These are phyloP conservation scores for Cyberlindnera samutprakarnensis DNA, from an alignment of 805 yeast genomes.

Conservation along the genomic window DNA sequence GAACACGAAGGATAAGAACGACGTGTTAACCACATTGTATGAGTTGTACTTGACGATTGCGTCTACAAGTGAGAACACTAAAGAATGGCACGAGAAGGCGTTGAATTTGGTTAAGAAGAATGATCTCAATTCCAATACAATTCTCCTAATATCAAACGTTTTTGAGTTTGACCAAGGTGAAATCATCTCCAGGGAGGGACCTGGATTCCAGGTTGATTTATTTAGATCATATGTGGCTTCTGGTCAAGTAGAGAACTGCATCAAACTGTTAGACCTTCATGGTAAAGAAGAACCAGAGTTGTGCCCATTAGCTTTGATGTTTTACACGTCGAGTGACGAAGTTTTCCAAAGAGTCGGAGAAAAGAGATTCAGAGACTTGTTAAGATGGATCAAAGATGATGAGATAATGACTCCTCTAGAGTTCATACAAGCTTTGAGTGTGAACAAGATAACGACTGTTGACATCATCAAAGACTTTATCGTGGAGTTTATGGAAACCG, in stretches of 20 bases:
- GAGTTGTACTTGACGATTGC: conserved; percentile 73
- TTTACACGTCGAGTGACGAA: conserved; percentile 48
- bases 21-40: conserved; percentile 67
- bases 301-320: conserved; percentile 56
- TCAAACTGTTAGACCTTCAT: conserved; percentile 47
- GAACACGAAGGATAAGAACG: conserved; percentile 54
- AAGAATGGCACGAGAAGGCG: conserved; percentile 65
- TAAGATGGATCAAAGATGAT: conserved; percentile 43
- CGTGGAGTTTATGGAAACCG: conserved; percentile 49
- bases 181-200: conserved; percentile 24
- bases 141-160: conserved; percentile 34
- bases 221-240: conserved; percentile 59
- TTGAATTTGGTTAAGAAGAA: conserved; percentile 38
- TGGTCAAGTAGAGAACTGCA: conserved; percentile 49
- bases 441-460: conserved; percentile 55
- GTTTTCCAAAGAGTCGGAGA: conserved; percentile 47
- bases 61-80: conserved; percentile 27
- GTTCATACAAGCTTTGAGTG: conserved; percentile 59
- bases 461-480: conserved; percentile 69
- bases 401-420: conserved; percentile 68
- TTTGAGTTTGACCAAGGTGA: conserved; percentile 47
- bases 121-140: conserved; percentile 47
- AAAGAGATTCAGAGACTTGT: conserved; percentile 36
- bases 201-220: conserved; percentile 38
- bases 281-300: conserved; percentile 60